These are phyloP conservation scores for Claviceps capensis DNA, from an alignment of 2,329 filamentous ascomycete genomes.

Conservation along the genomic window DNA sequence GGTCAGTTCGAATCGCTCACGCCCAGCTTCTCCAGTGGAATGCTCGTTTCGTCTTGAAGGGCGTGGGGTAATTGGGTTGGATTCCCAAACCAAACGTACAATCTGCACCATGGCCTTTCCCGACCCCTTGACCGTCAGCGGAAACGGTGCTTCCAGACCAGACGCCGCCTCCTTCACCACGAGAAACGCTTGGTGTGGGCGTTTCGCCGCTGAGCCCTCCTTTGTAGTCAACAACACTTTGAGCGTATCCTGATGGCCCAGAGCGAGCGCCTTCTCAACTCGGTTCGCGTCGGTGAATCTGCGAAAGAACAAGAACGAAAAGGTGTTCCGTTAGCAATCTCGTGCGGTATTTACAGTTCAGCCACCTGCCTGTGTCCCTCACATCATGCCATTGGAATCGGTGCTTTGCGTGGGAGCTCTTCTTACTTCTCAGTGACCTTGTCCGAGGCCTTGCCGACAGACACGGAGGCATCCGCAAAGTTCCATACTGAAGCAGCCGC, in stretches of 20 bases:
- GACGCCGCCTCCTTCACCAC: conserved; percentile 60
- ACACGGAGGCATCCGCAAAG: conserved; percentile 59
- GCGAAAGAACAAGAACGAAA: not conserved
- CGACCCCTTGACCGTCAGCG: conserved; percentile 70
- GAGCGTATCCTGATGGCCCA: conserved; percentile 58
- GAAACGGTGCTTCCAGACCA: conserved; percentile 77
- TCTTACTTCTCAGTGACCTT: conserved; percentile 53
- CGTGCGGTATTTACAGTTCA: no score
- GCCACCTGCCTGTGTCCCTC: no score
- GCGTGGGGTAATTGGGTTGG: no score
- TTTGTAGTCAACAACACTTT: conserved; percentile 73
- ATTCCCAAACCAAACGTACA: conserved; percentile 37
- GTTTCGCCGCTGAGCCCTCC: conserved; percentile 64
- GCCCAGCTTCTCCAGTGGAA: not conserved
- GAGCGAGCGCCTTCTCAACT: conserved; percentile 47
- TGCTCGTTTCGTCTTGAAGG: no score
- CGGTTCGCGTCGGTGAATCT: conserved; percentile 48
- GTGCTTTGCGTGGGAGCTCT: conserved; percentile 2
- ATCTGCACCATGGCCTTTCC: conserved; percentile 78
- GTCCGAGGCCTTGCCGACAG: conserved; percentile 52
- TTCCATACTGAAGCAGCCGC: conserved; percentile 52
- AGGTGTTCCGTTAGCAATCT: not conserved
- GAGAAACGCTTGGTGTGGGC: conserved; percentile 89
- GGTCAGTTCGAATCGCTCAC: not conserved
- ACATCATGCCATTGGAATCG: not conserved